Evolutionary conservation across 257 asterid species (phyloP).

Genomic region (Capsicum baccatum): DNA sequence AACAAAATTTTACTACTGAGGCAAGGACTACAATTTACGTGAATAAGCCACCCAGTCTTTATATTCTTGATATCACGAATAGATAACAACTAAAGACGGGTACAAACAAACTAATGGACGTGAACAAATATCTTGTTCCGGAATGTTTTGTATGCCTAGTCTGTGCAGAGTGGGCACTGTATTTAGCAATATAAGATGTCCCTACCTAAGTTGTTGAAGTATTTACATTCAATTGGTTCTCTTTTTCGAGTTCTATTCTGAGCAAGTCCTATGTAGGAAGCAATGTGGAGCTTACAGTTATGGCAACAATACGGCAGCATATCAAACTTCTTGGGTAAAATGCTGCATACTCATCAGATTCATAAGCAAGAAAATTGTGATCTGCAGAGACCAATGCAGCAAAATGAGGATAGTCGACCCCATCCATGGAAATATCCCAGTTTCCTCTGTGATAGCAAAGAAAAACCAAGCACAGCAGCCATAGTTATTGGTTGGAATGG

Average conservation of each 20-base stretch:
- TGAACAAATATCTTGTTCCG: background rate
- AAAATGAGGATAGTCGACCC: conserved; percentile 50
- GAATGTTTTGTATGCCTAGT: background rate
- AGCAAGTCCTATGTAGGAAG: background rate
- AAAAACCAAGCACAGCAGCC: background rate
- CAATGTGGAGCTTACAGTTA: conserved; percentile 50
- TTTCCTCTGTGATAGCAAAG: conserved; percentile 46
- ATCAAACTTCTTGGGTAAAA: conserved; percentile 60
- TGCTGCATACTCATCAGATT: conserved; percentile 46
- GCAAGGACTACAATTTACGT: background rate
- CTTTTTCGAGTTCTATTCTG: background rate
- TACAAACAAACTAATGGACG: background rate
- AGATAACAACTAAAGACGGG: background rate
- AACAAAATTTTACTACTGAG: background rate
- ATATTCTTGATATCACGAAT: background rate
- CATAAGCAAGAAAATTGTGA: conserved; percentile 46
- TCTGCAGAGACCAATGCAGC: conserved; percentile 50
- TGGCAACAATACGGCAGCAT: conserved; percentile 74
- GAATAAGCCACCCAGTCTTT: background rate
- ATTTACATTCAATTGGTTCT: background rate
- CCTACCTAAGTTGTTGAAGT: background rate
- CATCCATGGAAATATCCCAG: conserved; percentile 78
- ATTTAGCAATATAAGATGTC: background rate
- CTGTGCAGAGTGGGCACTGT: background rate
- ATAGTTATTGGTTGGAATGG: background rate